Conservation (phyloP, 192 early-diverging fungal genomes). For the Phlyctochytrium bullatum region DNA sequence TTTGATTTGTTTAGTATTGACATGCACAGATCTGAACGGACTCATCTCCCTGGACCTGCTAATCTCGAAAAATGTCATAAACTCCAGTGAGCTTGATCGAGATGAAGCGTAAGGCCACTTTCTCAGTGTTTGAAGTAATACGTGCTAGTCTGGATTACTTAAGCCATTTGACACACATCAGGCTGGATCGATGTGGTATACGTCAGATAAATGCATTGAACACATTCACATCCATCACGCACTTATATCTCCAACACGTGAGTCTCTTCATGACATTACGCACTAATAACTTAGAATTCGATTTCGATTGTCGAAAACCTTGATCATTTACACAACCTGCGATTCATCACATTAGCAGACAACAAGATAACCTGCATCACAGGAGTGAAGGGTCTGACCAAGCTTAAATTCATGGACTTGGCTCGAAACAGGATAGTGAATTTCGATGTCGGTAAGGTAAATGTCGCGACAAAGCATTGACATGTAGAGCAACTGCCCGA, state of each 20-base stretch:
- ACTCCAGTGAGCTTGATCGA: background rate
- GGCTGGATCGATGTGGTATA: constrained; percentile 2
- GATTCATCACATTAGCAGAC: background rate
- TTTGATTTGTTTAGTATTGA: background rate
- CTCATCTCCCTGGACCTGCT: background rate
- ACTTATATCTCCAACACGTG: constrained; percentile 4
- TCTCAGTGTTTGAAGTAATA: background rate
- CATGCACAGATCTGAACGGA: background rate
- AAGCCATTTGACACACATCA: background rate
- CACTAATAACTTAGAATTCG: background rate
- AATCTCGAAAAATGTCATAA: background rate
- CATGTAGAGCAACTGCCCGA: background rate
- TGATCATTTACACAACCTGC: background rate
- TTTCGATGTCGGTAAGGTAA: background rate
- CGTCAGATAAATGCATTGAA: background rate
- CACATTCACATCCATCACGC: background rate
- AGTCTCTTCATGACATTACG: background rate
- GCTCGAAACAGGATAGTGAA: background rate
- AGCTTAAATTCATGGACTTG: constrained; percentile 3
- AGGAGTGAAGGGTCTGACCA: background rate
- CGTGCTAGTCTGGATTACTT: constrained; percentile 1
- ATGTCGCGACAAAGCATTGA: background rate
- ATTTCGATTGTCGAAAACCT: constrained; percentile 3
- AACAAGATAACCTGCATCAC: background rate
- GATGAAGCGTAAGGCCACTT: constrained; percentile 1